phyloP scores from a whole-genome alignment of 1,284 basidiomycete species.

The Pseudozyma tsukubaensis region DNA sequence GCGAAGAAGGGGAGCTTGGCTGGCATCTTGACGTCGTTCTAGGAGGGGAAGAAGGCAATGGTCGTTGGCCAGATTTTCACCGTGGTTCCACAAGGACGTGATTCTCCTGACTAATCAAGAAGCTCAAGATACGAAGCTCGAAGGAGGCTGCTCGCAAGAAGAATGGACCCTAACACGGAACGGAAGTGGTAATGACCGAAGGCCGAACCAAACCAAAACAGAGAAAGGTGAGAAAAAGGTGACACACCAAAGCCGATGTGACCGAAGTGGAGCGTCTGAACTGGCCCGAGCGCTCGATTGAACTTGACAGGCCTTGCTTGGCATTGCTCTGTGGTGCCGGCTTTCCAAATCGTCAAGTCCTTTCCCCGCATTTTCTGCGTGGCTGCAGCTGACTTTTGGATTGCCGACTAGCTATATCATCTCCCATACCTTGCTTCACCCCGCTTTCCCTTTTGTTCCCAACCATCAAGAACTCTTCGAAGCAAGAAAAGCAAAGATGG shows the following conservation, averaged over 20 bases:
- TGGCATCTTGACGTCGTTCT: slow-evolving; percentile 17
- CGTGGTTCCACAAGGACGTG: too few relatives aligned
- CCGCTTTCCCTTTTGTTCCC: not conserved
- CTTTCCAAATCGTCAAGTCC: slow-evolving; percentile 9
- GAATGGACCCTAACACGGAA: too few relatives aligned
- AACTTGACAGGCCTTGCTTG: too few relatives aligned
- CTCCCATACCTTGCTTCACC: not conserved
- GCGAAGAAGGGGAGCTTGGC: slow-evolving; percentile 42
- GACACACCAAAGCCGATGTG: not conserved
- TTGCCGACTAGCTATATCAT: not conserved
- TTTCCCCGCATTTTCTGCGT: slow-evolving; percentile 31
- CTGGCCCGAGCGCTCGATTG: slow-evolving; percentile 7
- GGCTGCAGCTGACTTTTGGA: too few relatives aligned
- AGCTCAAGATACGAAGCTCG: not conserved
- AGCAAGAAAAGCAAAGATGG: slow-evolving; percentile 5
- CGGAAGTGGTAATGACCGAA: too few relatives aligned
- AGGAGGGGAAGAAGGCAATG: not conserved
- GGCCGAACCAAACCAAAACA: not conserved
- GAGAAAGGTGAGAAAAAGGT: too few relatives aligned
- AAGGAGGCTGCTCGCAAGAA: too few relatives aligned
- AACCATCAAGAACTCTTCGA: not conserved
- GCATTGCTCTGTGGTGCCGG: too few relatives aligned
- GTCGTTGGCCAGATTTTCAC: not conserved
- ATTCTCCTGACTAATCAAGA: not conserved
- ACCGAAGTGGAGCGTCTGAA: not conserved